Conservation (phyloP, 306 rosid genomes). For the Carpinus viminea region DNA sequence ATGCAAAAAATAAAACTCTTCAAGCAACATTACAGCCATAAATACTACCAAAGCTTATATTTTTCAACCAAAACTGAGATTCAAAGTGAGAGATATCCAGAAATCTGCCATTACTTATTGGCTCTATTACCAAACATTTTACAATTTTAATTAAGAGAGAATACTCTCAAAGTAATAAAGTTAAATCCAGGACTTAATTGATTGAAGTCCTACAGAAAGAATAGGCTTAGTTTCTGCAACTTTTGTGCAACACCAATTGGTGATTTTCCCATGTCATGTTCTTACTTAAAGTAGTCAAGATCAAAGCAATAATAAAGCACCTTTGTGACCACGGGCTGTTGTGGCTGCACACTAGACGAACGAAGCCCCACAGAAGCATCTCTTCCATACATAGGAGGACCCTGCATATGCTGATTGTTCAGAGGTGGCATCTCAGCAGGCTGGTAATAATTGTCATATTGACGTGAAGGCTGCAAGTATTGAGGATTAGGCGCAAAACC, state of each 20-base stretch:
- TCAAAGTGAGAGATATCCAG: background rate
- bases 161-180: background rate
- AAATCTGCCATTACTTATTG: background rate
- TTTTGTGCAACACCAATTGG: background rate
- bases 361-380: constrained; percentile 37
- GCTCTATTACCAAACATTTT: background rate
- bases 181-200: background rate
- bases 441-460: constrained; percentile 49
- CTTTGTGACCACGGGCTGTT: constrained; percentile 45
- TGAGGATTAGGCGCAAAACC: constrained; percentile 56
- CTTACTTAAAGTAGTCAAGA: background rate
- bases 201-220: background rate
- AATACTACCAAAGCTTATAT: background rate
- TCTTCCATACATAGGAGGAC: constrained; percentile 45
- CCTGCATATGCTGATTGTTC: constrained; percentile 42
- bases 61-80: background rate
- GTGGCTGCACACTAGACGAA: constrained; percentile 33
- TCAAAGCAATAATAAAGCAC: constrained; percentile 29
- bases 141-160: background rate
- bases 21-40: background rate
- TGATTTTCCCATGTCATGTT: background rate
- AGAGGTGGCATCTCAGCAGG: constrained; percentile 47
- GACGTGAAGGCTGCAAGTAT: constrained; percentile 48
- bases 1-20: background rate
- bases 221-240: background rate